Evolutionary conservation across 164 flowering plant genomes (phyloP), one percentile per base, ranked within the genome.

Genomic region (Nelumbo lutea): DNA sequence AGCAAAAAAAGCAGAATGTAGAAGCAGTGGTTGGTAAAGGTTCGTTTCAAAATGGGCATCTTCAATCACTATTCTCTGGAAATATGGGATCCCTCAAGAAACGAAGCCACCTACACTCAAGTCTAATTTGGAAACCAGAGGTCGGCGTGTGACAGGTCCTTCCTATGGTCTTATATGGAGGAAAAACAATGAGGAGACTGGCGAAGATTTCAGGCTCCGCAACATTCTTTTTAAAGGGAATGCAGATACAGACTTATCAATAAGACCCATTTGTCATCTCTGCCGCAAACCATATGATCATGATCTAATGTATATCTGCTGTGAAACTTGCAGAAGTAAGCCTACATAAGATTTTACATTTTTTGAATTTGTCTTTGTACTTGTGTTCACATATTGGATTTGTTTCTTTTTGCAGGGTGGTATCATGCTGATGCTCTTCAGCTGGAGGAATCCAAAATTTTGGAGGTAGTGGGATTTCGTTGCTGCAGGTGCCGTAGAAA

Each of bases 391-490:
- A 47, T 70, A n/a, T 47, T 47, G 6, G 7, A 48, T 68, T 3
- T 63, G 52, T 62, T 53, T 2, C 53, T 14, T 59, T 50, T 41
- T 81, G 80, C 88, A 96, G 99, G 78, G 52, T 96, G 99, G 99
- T 88, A 70, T 75, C 99, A 96, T 79, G 96, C 95, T 65, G 97
- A 90, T 59, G 97, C 99, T 63, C 74, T 96, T 59, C 84, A 85
- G 66, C 87, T 96, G 46, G 79, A 85, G 46, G 98, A 93, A 79
- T 81, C 87, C 27, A 86, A 82, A 75, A 68, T 91, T 65, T 72
- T 79, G 60, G 82, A 83, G 40, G 76, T 96, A 62, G 68, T 78
- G 47, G 98, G 99, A 48, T 96, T 88, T 82, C 91, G 82, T 80
- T 96, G 99, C 73, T 86, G 90, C 85, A 87, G 73, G 71, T 91